Percentiles rank a stretch among this genome's conserved stretches.
These are phyloP conservation scores for Trichoderma atrobrunneum DNA, from an alignment of 2,329 filamentous ascomycete species.

Conservation along the genomic window DNA sequence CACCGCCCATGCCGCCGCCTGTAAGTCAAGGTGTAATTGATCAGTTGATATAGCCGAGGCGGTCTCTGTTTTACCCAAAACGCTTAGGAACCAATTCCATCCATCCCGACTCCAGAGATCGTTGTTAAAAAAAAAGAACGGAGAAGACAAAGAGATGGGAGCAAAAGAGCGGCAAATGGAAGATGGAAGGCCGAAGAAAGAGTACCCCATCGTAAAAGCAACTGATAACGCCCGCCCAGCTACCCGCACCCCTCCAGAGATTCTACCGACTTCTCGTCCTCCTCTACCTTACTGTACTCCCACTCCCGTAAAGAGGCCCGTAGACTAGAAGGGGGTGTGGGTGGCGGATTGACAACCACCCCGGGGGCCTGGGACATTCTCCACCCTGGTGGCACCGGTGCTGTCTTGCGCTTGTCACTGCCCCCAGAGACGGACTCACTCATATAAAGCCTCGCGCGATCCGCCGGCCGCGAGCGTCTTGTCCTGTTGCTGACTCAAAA, in stretches of 20 bases:
- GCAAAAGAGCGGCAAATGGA: not conserved
- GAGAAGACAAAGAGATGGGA: not conserved
- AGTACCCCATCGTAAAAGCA: not conserved
- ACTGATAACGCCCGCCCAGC: not conserved
- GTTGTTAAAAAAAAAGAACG: not conserved
- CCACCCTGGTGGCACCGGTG: not conserved
- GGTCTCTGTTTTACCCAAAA: not conserved
- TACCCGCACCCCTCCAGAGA: not conserved
- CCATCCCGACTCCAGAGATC: not conserved
- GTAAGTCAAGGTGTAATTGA: not conserved
- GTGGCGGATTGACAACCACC: not conserved
- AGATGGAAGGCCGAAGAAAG: not conserved
- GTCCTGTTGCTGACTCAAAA: conserved; percentile 1
- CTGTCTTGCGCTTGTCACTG: conserved; percentile 3
- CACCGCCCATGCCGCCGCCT: not conserved
- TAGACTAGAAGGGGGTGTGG: not conserved
- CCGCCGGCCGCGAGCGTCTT: not conserved
- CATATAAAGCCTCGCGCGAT: conserved; percentile 15
- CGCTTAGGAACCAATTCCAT: not conserved
- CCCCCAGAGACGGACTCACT: not conserved
- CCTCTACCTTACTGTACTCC: not conserved
- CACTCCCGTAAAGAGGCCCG: not conserved
- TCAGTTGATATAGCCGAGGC: not conserved
- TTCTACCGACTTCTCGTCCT: not conserved
- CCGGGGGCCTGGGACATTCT: not conserved